Evolutionary conservation across 768 basidiomycete genomes (phyloP), one percentile per base, ranked within the genome.

Genomic region (Tephrocybe sp.): DNA sequence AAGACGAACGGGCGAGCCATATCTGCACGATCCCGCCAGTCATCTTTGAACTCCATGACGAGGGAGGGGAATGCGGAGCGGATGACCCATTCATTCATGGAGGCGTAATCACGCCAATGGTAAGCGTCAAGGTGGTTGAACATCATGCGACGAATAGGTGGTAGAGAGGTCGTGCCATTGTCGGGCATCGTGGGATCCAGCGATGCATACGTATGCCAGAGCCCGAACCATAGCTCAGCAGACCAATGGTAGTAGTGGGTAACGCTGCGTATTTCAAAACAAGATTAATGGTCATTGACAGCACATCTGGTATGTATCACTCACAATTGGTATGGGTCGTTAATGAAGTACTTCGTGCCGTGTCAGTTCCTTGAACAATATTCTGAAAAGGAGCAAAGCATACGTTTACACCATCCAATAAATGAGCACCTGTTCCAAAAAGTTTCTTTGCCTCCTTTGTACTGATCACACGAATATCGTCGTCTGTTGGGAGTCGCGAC

Each of bases 161-260:
- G 88, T 31, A 97, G 83, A 5, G 73, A 66, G 1, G 91, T 89
- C 41, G 78, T 78, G 7, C 91, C 92, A 39, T 76, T 69, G 0
- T 79, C 57, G 2, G 82, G 68, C 45, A 95, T 92, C 17, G 66
- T 68, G 1, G 80, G 78, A 64, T 94, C 92, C 10, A 96, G 72
- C 2, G 89, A 84, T 31, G 91, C 79, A 65, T 95, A 96, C 0
- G 92, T 84, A 7, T 92, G 80, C 94, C 94, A 96, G 59, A 95
- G 81, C 35, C 94, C 94, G 56, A 92, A 91, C 72, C 89, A 87
- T 16, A 94, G 80, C 63, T 98, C 94, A 4, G 94, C 93, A 30
- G 87, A 82, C 82, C 89, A 94, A 62, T 98, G 93, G 65, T 93
- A 96, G 65, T 95, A 96, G 67, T 96, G 93, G 1, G 87, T 89